These are phyloP conservation scores for Cyclanthera cordifolia DNA, from an alignment of 306 rosid species.

Conservation along the genomic window DNA sequence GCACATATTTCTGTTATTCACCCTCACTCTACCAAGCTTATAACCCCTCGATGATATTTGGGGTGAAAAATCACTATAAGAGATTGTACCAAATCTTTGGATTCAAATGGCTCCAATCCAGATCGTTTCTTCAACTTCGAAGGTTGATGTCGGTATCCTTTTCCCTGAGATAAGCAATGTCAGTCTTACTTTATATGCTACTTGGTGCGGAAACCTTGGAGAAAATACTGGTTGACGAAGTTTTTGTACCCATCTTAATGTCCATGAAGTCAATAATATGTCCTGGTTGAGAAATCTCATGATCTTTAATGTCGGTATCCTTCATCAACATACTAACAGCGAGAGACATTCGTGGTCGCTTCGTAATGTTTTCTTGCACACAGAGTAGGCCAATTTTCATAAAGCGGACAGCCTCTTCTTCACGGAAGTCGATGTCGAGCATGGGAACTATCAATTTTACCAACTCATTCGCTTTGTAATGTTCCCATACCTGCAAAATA, in stretches of 20 bases:
- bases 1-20: constrained; percentile 9
- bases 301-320: constrained; percentile 20
- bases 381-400: constrained; percentile 72
- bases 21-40: not conserved
- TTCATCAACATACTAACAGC: constrained; percentile 36
- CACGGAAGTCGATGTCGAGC: constrained; percentile 26
- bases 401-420: constrained; percentile 46
- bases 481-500: constrained; percentile 64
- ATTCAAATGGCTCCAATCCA: constrained; percentile 5
- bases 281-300: constrained; percentile 54
- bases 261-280: constrained; percentile 58
- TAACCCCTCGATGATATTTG: not conserved
- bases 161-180: not conserved
- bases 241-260: constrained; percentile 31
- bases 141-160: not conserved
- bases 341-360: constrained; percentile 53
- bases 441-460: constrained; percentile 43
- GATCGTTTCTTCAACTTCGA: not conserved
- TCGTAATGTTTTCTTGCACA: constrained; percentile 58
- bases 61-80: not conserved
- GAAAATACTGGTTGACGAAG: constrained; percentile 25
- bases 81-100: not conserved
- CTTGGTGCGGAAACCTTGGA: constrained; percentile 21
- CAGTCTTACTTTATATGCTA: constrained; percentile 18
- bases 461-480: constrained; percentile 30